Evolutionary conservation across 129 eudicot genomes (phyloP).

Genomic region (Mikania micrantha): DNA sequence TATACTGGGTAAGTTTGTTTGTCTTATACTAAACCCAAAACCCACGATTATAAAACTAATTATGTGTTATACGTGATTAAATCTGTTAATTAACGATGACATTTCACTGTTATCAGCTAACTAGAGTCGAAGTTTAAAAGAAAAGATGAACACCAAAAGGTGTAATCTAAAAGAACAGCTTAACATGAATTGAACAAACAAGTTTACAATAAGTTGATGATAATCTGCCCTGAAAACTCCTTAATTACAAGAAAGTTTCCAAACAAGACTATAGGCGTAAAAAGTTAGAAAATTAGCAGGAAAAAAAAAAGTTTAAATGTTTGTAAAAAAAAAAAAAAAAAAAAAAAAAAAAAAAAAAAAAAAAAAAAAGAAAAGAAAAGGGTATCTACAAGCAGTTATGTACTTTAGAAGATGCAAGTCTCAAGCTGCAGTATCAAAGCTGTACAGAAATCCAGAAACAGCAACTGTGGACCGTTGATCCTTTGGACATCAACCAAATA

Average conservation of each 20-base stretch:
- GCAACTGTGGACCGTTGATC: slow-evolving; percentile 59
- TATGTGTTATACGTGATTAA: too few relatives aligned
- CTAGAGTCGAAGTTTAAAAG: too few relatives aligned
- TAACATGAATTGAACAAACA: not conserved
- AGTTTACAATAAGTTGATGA: too few relatives aligned
- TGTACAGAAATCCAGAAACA: slow-evolving; percentile 70
- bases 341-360: too few relatives aligned
- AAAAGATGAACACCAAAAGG: not conserved
- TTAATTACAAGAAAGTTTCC: not conserved
- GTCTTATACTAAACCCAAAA: too few relatives aligned
- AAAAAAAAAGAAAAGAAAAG: too few relatives aligned
- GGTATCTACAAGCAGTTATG: slow-evolving; percentile 29
- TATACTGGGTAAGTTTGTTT: too few relatives aligned
- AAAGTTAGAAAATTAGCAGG: not conserved
- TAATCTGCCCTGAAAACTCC: not conserved
- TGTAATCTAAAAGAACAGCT: not conserved
- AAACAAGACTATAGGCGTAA: not conserved
- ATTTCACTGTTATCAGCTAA: too few relatives aligned
- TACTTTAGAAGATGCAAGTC: slow-evolving; percentile 25
- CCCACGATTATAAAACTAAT: too few relatives aligned
- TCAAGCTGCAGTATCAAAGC: slow-evolving; percentile 29
- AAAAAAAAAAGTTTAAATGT: not conserved
- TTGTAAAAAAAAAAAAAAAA: not conserved
- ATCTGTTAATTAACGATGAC: too few relatives aligned
- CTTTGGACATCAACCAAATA: slow-evolving; percentile 69